Evolutionary conservation across 441 rosid species (phyloP).

Genomic region (Gossypium aridum): DNA sequence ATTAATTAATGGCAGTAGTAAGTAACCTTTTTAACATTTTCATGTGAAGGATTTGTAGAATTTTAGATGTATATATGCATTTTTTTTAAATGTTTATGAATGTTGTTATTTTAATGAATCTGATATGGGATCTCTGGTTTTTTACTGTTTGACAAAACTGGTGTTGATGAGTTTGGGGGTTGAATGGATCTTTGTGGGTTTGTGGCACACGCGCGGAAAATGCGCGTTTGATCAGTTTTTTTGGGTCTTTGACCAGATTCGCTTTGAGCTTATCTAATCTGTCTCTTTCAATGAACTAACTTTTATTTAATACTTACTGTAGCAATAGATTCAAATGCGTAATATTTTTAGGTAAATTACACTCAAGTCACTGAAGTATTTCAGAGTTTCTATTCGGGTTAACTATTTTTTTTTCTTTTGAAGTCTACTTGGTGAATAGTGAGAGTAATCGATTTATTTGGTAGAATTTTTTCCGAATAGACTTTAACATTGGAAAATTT

Average conservation of each 20-base stretch:
- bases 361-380: too few species aligned
- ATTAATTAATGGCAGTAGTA: slow-evolving; percentile 28
- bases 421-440: too few species aligned
- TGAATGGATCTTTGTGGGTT: background rate
- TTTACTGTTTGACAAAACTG: background rate
- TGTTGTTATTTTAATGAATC: background rate
- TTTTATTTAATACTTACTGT: too few species aligned
- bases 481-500: too few species aligned
- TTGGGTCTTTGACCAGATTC: background rate
- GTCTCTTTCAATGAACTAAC: too few species aligned
- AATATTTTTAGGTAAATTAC: too few species aligned
- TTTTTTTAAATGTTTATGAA: background rate
- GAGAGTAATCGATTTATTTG: too few species aligned
- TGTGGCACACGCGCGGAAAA: slow-evolving; percentile 6
- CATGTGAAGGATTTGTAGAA: background rate
- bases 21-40: slow-evolving; percentile 17
- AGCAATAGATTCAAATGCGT: too few species aligned
- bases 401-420: too few species aligned
- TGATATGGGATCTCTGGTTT: slow-evolving; percentile 13
- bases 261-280: slow-evolving; percentile 27
- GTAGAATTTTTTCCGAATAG: too few species aligned
- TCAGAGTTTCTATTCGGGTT: too few species aligned
- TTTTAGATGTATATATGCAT: background rate
- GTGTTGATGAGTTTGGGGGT: background rate
- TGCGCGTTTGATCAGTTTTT: background rate